Evolutionary conservation across 1,284 basidiomycete species (phyloP), one percentile per base, ranked within the genome.

Genomic region (Anthracocystis panici-leucophaei): DNA sequence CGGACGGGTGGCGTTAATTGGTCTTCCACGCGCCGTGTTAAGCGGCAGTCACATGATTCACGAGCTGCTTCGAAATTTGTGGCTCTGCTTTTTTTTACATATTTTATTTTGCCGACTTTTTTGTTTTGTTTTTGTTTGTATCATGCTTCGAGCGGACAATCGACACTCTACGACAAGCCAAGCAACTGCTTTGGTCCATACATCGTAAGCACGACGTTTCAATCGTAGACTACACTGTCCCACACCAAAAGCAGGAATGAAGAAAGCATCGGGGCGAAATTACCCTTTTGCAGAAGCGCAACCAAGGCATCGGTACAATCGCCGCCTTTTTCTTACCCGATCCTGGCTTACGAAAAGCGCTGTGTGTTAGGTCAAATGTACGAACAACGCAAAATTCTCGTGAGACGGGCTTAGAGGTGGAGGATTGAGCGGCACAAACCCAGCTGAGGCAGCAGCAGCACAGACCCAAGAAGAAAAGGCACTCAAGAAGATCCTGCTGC

Each of bases 1-100:
- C 12, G n/a, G n/a, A n/a, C n/a, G n/a, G n/a, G 55, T 74, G 65
- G 71, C 56, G 71, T 74, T 42, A 69, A 74, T 62, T 53, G 35
- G 31, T 16, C 27, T 0, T 9, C 10, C 51, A 74, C 71, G 71
- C 71, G 71, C 62, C 65, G 71, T 57, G 65, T 64, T 53, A 21
- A 11, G 6, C 27, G 10, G 6, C 14, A 33, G 62, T 74, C 71
- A 74, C 71, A 65, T 74, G 71, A 74, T 50, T 38, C 21, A 27
- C 46, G 12, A 25, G 2, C 41, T 46, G 48, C 33, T 54, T 57
- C 38, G 31, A 16, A 9, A 27, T 50, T 23, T 61, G 41, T 57
- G 40, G 14, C 16, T 50, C 18, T n/a, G 6, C 5, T 52, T 46
- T 31, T 40, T 45, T 52, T 46, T 41, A n/a, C n/a, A n/a, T 20